Evolutionary conservation across 2,329 filamentous ascomycete genomes (phyloP).

Genomic region (Fonsecaea erecta): DNA sequence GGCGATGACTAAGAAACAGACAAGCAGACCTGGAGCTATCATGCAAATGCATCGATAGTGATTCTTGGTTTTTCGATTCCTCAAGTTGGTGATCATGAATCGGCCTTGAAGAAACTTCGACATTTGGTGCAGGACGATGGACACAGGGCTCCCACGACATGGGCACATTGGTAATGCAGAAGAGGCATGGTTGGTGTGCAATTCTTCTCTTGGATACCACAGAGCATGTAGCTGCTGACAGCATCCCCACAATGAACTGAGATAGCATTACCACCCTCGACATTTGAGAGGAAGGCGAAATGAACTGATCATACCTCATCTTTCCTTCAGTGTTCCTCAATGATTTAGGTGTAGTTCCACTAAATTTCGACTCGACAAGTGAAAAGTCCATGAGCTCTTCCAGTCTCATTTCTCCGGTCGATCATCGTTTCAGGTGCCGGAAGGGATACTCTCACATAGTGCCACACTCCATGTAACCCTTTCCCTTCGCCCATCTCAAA

Average conservation of each 20-base stretch:
- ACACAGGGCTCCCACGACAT: neutral
- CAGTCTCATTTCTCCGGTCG: neutral
- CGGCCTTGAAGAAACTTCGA: neutral
- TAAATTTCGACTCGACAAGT: neutral
- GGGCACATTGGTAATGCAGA: neutral
- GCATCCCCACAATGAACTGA: neutral
- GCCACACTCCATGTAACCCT: neutral
- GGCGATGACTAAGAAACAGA: slow-evolving; percentile 5
- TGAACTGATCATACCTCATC: slow-evolving; percentile 5
- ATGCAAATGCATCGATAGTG: neutral
- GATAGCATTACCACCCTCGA: neutral
- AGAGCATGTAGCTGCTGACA: neutral
- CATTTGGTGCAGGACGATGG: neutral
- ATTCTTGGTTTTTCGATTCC: neutral
- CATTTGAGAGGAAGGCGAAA: neutral
- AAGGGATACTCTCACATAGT: neutral
- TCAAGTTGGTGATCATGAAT: neutral
- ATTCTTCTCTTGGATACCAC: neutral
- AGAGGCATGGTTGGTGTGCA: neutral
- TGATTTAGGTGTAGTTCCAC: neutral
- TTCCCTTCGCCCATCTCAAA: neutral
- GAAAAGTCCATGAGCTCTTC: neutral
- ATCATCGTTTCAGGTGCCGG: neutral
- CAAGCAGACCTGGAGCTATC: slow-evolving; percentile 9
- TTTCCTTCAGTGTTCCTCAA: neutral